These are phyloP conservation scores for Acacia crassicarpa DNA, from an alignment of 306 rosid species.

Conservation along the genomic window DNA sequence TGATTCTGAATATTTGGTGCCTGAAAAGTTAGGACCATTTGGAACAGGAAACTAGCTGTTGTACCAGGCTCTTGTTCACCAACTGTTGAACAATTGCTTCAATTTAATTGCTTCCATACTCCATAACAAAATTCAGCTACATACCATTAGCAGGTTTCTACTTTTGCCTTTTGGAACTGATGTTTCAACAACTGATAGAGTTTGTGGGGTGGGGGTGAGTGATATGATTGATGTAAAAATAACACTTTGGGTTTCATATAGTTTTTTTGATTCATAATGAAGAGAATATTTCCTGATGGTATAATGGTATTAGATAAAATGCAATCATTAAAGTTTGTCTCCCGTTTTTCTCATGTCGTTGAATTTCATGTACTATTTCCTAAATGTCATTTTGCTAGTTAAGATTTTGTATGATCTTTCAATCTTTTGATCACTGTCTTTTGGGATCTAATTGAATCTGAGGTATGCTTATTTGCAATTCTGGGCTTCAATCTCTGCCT, in stretches of 20 bases:
- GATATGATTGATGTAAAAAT: neutral
- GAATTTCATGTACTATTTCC: conserved; percentile 29
- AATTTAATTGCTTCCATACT: neutral
- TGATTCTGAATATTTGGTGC: no score
- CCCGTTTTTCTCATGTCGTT: conserved; percentile 33
- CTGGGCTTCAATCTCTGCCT: conserved; percentile 49
- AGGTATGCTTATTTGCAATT: conserved; percentile 48
- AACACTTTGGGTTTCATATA: neutral
- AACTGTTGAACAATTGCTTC: no score
- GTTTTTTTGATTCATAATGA: neutral
- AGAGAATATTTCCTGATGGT: neutral
- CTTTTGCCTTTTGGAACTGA: neutral
- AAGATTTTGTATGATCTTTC: conserved; percentile 30
- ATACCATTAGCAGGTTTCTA: neutral
- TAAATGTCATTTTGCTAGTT: conserved; percentile 36
- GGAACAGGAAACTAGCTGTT: no score
- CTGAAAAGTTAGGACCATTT: no score
- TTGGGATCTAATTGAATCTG: conserved; percentile 44
- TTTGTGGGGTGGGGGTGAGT: neutral
- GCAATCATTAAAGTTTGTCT: conserved; percentile 24
- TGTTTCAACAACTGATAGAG: neutral
- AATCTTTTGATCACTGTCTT: conserved; percentile 28
- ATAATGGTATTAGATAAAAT: neutral
- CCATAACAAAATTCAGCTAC: neutral
- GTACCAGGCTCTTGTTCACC: no score